phyloP scores from a whole-genome alignment of 441 rosid species.

The Erodium moschatum region DNA sequence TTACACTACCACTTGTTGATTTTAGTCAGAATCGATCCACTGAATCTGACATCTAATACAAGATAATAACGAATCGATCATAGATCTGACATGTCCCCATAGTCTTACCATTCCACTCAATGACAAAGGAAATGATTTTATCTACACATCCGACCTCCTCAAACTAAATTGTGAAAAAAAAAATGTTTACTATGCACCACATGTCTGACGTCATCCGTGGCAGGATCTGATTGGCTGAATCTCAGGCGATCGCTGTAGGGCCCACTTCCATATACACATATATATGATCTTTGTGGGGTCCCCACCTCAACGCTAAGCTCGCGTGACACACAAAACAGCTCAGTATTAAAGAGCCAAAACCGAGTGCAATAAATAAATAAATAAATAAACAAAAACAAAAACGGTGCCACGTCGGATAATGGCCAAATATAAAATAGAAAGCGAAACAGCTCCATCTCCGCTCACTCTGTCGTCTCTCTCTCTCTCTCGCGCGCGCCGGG shows the following conservation, averaged over 20 bases:
- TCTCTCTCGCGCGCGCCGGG: conserved; percentile 32
- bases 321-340: background rate
- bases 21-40: too few relatives aligned
- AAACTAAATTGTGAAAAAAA: too few relatives aligned
- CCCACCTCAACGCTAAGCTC: background rate
- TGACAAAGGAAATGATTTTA: too few relatives aligned
- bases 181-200: too few relatives aligned
- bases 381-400: background rate
- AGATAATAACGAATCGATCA: too few relatives aligned
- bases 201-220: background rate
- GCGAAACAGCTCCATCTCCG: conserved; percentile 38
- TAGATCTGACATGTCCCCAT: too few relatives aligned
- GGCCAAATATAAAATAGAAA: background rate
- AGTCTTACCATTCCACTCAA: too few relatives aligned
- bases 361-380: background rate
- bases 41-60: too few relatives aligned
- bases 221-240: background rate
- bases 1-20: too few relatives aligned
- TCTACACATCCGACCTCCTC: too few relatives aligned
- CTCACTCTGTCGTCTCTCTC: conserved; percentile 27
- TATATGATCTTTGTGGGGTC: background rate
- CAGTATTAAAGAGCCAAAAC: background rate
- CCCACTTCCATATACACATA: background rate
- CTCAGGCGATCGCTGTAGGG: background rate
- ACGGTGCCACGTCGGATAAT: background rate